These are phyloP conservation scores for Sclerotinia spermophila DNA, from an alignment of 2,329 filamentous ascomycete genomes.

Conservation along the genomic window DNA sequence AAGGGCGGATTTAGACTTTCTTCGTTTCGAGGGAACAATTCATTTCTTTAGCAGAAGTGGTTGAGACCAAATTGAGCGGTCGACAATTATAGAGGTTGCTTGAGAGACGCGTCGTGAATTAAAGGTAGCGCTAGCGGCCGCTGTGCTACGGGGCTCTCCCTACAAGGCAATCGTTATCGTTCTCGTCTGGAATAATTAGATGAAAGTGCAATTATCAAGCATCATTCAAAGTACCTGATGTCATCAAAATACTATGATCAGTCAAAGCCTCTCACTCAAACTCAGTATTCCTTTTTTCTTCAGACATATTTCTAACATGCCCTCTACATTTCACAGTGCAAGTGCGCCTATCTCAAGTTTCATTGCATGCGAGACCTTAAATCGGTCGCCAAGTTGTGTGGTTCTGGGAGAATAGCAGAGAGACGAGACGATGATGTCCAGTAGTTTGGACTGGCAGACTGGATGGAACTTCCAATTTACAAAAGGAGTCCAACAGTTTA, in stretches of 20 bases:
- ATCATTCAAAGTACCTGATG: neutral
- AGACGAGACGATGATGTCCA: neutral
- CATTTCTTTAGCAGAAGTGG: slow-evolving; percentile 1
- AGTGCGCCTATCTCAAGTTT: neutral
- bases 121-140: slow-evolving; percentile 11
- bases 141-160: neutral
- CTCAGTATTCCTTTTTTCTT: neutral
- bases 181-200: neutral
- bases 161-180: neutral
- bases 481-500: neutral
- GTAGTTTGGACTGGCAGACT: neutral
- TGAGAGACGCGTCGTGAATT: slow-evolving; percentile 12
- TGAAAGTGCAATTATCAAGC: neutral
- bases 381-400: neutral
- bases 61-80: neutral
- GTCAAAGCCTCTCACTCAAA: neutral
- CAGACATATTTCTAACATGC: neutral
- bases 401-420: neutral
- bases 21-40: neutral
- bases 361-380: neutral
- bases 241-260: neutral
- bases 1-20: neutral
- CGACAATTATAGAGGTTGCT: neutral
- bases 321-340: neutral
- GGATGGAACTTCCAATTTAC: neutral